Evolutionary conservation across 768 basidiomycete species (phyloP), one percentile per base, ranked within the genome.

Genomic region (Hericium coralloides): DNA sequence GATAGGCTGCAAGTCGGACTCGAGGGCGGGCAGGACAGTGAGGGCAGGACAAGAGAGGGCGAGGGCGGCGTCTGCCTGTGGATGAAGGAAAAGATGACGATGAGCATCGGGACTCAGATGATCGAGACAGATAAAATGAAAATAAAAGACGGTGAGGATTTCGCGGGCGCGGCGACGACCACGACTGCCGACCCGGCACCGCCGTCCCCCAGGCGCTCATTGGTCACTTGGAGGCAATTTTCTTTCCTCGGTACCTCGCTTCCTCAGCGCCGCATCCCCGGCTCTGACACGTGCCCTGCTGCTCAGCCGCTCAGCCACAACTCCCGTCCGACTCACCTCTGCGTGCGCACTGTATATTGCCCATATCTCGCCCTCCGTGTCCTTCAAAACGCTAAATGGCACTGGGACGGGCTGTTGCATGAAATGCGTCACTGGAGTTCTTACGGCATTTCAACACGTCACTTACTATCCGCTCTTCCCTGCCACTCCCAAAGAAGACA

Each of bases 1-100:
- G 56, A 83, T 76, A 9, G 84, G 83, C 63, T 84, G 79, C 39
- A 87, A 74, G 63, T 87, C 84, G 55, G 68, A 68, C 66, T 85
- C 83, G 50, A 85, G 78, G 37, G 83, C 85, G 47, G 83, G 74
- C 14, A 77, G 69, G 39, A 79, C 72, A 26, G 76, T 72, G 63
- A 84, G 38, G 9, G 70, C 64, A 7, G 73, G 67, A 52, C 75
- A 70, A 41, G 79, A 75, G 57, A 83, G 73, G 38, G 76, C 72
- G 56, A 85, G 81, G 49, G 79, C 79, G 56, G 74, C 70, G 53
- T 73, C 71, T 37, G 84, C 85, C 84, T 87, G 69, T 62, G 62
- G 58, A 59, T 45, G 25, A 54, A 58, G 49, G 58, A 57, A 56
- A 56, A 59, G 58, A 59, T 61, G 50, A 55, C 57, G 55, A 53